Conservation (phyloP, 495 filamentous ascomycete species). For the Penicillium crystallinum region DNA sequence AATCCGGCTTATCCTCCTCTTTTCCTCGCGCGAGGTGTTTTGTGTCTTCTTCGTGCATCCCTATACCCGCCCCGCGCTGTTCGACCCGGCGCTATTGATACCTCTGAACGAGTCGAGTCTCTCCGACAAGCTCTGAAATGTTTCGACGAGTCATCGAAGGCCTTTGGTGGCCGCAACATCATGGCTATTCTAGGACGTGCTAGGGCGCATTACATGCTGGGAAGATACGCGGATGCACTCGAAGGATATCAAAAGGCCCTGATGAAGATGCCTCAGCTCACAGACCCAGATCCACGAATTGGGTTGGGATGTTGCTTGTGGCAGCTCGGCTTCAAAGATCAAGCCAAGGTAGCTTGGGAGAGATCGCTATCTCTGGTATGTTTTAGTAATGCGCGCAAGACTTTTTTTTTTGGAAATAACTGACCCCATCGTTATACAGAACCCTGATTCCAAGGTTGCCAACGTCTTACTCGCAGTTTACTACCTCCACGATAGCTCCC, state of each 20-base stretch:
- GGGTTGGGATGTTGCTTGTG: slow-evolving; percentile 94
- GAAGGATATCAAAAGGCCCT: slow-evolving; percentile 82
- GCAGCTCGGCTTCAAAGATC: slow-evolving; percentile 89
- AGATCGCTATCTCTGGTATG: slow-evolving; percentile 68
- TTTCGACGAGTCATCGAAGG: slow-evolving; percentile 86
- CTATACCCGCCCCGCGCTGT: slow-evolving; percentile 66
- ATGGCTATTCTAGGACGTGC: slow-evolving; percentile 86
- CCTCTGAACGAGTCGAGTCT: slow-evolving; percentile 70
- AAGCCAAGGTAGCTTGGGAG: slow-evolving; percentile 86
- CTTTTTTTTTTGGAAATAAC: background rate
- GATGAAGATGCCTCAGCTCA: slow-evolving; percentile 73
- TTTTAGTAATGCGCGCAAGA: background rate
- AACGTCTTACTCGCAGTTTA: slow-evolving; percentile 86
- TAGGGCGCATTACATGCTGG: slow-evolving; percentile 74
- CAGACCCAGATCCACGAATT: slow-evolving; percentile 93
- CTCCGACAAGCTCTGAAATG: slow-evolving; percentile 78
- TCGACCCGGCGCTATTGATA: slow-evolving; percentile 56
- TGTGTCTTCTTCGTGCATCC: slow-evolving; percentile 82
- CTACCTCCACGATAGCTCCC: slow-evolving; percentile 76
- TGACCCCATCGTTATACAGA: slow-evolving; percentile 36
- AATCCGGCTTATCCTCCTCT: slow-evolving; percentile 86
- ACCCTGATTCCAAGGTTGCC: slow-evolving; percentile 83
- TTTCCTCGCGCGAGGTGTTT: slow-evolving; percentile 85
- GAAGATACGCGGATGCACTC: slow-evolving; percentile 75
- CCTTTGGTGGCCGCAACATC: slow-evolving; percentile 79